Base-by-base conservation (phyloP, 352 stramenopile genomes). In the Lagenidium sp. region DNA sequence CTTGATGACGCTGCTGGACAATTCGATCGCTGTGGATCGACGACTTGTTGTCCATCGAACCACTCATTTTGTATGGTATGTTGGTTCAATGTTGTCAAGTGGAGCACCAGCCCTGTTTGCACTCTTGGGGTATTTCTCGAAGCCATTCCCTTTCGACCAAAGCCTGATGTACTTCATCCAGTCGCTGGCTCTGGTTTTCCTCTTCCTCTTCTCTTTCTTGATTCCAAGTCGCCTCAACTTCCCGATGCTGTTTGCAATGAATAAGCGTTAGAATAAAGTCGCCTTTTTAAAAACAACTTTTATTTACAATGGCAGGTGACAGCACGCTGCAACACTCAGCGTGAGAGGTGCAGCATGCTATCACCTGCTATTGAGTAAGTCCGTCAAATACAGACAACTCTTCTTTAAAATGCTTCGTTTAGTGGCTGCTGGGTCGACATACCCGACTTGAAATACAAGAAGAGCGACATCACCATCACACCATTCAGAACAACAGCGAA, bases 211-310 rank as follows among this genome's bases (percentile, higher is more conserved):
- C 45, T 85, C 78, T 7, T 77, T 84, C 25, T 55, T 79, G 21
- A 86, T 90, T 41, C 78, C 78, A 3, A 85, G 68, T 28, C 68
- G 78, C 30, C 68, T 90, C 63, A 90, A 90, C 38, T 90, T 90
- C 32, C 78, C 78, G 3, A 63, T 85, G 59, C 58, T 90, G 7
- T 86, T 90, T 36, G 68, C 69, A 39, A 85, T 86, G 75, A 75
- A 68, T 8, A 88, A 88, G 52, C 57, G 76, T n/a, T n/a, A n/a
- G n/a, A n/a, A n/a, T n/a, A n/a, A n/a, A n/a, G n/a, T n/a, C n/a
- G n/a, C n/a, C n/a, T n/a, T n/a, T n/a, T n/a, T n/a, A n/a, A n/a
- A n/a, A n/a, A n/a, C n/a, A n/a, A n/a, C n/a, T n/a, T n/a, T n/a
- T n/a, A n/a, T n/a, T n/a, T n/a, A n/a, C n/a, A n/a, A n/a, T n/a